Evolutionary conservation across 352 stramenopile genomes (phyloP), one percentile per base, ranked within the genome.

Genomic region (Pythium utonaiense): DNA sequence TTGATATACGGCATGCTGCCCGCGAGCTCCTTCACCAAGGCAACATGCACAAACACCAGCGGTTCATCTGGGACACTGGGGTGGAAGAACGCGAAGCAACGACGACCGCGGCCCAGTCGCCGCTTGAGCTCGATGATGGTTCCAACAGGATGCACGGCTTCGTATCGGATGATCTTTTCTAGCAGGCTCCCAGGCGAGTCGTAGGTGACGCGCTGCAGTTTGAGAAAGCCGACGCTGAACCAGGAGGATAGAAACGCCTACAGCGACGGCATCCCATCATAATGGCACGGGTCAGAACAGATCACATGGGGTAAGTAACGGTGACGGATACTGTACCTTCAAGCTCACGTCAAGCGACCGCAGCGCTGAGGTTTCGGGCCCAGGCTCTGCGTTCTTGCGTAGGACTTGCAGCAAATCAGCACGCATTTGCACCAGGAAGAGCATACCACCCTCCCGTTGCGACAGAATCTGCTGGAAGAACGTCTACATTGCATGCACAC

Each of bases 51-150:
- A 80, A 98, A 98, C 10, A 98, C 91, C 17, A 99, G 78, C 17
- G 96, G 95, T 65, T 96, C 85, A 53, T 96, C 80, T 13, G 88
- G 92, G 16, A 98, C 75, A 34, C 90, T 95, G 8, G 93, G 93
- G 67, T 98, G 95, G 66, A 99, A 98, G 53, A 98, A 96, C 3
- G 86, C 91, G 70, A 97, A 98, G 71, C 96, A 98, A 10, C 95
- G 86, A 2, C 88, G 73, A 40, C 81, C 80, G 48, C 77, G 77
- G 30, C 82, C 91, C 3, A 98, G 79, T 41, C 96, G 80, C 19
- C 78, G 82, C 62, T 97, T 94, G 49, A 98, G 83, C 70, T 98
- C 94, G 33, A 92, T 84, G 57, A 98, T 92, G 22, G 87, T 97
- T 30, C 84, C 83, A 9, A 99, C 78, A 17, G 95, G 93, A 64